phyloP scores from a whole-genome alignment of 2,329 filamentous ascomycete genomes.

The Colletotrichum sp. region DNA sequence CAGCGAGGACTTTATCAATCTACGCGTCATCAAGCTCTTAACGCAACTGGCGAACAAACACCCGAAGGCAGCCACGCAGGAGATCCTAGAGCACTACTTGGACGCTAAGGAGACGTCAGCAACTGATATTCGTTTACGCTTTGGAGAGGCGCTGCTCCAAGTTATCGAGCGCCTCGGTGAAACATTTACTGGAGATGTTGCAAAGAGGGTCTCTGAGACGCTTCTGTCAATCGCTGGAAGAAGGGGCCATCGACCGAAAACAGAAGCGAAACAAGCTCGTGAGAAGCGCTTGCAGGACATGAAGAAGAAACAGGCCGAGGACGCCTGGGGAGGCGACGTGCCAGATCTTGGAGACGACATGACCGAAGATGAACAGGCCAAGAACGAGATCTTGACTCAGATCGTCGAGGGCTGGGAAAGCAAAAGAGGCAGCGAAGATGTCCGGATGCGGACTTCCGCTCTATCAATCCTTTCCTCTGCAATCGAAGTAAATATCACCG shows the following conservation, averaged over 20 bases:
- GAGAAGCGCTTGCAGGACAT: slow-evolving; percentile 52
- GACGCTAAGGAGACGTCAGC: slow-evolving; percentile 62
- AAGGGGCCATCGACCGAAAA: slow-evolving; percentile 64
- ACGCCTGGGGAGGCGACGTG: slow-evolving; percentile 59
- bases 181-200: slow-evolving; percentile 58
- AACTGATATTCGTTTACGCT: slow-evolving; percentile 68
- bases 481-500: slow-evolving; percentile 64
- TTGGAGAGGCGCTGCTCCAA: slow-evolving; percentile 70
- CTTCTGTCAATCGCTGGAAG: slow-evolving; percentile 69
- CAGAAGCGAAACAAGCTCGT: slow-evolving; percentile 58
- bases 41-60: slow-evolving; percentile 65
- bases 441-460: slow-evolving; percentile 72
- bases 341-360: slow-evolving; percentile 51
- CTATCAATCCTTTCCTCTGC: slow-evolving; percentile 66
- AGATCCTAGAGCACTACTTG: slow-evolving; percentile 70
- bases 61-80: slow-evolving; percentile 63
- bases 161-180: slow-evolving; percentile 65
- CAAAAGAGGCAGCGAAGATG: slow-evolving; percentile 26
- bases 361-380: slow-evolving; percentile 45
- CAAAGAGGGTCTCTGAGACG: slow-evolving; percentile 57
- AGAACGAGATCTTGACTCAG: slow-evolving; percentile 50
- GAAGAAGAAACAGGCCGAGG: slow-evolving; percentile 54
- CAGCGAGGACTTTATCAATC: slow-evolving; percentile 73
- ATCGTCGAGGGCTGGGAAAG: slow-evolving; percentile 24
- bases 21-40: slow-evolving; percentile 70